Evolutionary conservation across 768 basidiomycete genomes (phyloP).

Genomic region (Lentinula sp.): DNA sequence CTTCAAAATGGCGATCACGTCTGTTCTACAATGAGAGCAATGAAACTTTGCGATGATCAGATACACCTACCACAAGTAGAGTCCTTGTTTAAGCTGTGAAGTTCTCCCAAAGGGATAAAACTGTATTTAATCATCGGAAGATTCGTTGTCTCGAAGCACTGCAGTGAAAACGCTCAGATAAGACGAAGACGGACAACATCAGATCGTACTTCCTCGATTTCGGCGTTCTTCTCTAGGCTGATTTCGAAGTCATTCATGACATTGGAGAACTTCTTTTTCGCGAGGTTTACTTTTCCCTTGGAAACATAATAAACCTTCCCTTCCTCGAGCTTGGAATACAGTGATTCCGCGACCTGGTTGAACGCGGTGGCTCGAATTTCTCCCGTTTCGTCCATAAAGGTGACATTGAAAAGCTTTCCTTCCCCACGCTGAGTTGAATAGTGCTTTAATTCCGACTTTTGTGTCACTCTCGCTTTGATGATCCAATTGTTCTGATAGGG

Average conservation of each 20-base stretch:
- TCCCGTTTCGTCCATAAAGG: conserved; percentile 91
- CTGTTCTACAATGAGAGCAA: conserved; percentile 31
- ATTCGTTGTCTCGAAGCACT: conserved; percentile 78
- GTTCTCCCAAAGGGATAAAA: conserved; percentile 60
- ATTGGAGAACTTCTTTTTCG: conserved; percentile 95
- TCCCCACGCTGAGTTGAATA: conserved; percentile 90
- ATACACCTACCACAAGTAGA: conserved; percentile 69
- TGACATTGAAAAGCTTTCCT: conserved; percentile 91
- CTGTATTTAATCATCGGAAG: conserved; percentile 82
- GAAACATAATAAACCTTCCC: conserved; percentile 91
- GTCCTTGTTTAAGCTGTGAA: conserved; percentile 70
- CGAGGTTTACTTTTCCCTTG: conserved; percentile 86
- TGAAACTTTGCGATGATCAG: background rate
- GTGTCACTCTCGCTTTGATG: conserved; percentile 89
- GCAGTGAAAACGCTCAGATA: conserved; percentile 4
- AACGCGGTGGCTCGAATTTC: conserved; percentile 90
- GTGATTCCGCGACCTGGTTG: conserved; percentile 76
- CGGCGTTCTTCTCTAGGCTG: conserved; percentile 74
- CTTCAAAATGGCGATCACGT: conserved; percentile 85
- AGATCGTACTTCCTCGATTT: conserved; percentile 70
- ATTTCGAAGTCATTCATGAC: conserved; percentile 92
- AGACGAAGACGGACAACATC: background rate
- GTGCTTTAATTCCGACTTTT: conserved; percentile 84
- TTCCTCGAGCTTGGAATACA: conserved; percentile 83
- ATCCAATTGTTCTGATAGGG: conserved; percentile 99